A percentile compares a stretch with the other conserved stretches of the same genome.
These are phyloP conservation scores for Syzygium jambos DNA, from an alignment of 345 rosid genomes.

Conservation along the genomic window DNA sequence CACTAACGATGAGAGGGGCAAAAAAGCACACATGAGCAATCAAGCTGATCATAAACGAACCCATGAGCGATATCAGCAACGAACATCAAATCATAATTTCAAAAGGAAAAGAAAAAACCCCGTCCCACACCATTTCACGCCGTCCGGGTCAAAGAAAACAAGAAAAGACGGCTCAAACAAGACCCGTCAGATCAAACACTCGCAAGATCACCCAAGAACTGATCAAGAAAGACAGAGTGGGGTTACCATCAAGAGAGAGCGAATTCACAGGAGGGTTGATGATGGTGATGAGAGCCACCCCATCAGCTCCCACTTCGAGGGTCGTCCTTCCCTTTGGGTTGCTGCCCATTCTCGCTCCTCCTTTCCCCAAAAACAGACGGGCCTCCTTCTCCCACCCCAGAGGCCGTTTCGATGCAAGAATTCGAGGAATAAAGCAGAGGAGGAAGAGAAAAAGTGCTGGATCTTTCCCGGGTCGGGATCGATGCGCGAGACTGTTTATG, in stretches of 20 bases:
- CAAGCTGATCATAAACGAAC: background rate
- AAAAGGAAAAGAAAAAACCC: background rate
- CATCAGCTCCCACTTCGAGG: slow-evolving; percentile 79
- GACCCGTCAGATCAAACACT: background rate
- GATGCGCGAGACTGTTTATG: background rate
- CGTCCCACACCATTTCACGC: background rate
- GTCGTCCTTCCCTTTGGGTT: background rate
- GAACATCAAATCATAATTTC: background rate
- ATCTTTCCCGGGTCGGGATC: background rate
- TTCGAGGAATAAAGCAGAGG: background rate
- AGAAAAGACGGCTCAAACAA: background rate
- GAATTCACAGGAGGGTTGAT: slow-evolving; percentile 93
- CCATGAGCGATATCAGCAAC: background rate
- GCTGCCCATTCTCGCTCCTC: background rate
- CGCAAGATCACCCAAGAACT: background rate
- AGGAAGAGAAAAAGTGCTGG: background rate
- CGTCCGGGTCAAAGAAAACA: background rate
- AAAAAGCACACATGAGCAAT: background rate
- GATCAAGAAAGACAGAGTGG: background rate
- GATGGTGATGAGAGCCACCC: slow-evolving; percentile 83
- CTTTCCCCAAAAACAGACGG: background rate
- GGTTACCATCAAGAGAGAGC: slow-evolving; percentile 74
- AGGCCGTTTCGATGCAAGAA: background rate
- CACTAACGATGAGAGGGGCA: background rate
- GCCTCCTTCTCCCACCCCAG: background rate